Evolutionary conservation across 2,329 filamentous ascomycete species (phyloP), one percentile per base, ranked within the genome.

Genomic region (Acephala macrosclerotiorum): DNA sequence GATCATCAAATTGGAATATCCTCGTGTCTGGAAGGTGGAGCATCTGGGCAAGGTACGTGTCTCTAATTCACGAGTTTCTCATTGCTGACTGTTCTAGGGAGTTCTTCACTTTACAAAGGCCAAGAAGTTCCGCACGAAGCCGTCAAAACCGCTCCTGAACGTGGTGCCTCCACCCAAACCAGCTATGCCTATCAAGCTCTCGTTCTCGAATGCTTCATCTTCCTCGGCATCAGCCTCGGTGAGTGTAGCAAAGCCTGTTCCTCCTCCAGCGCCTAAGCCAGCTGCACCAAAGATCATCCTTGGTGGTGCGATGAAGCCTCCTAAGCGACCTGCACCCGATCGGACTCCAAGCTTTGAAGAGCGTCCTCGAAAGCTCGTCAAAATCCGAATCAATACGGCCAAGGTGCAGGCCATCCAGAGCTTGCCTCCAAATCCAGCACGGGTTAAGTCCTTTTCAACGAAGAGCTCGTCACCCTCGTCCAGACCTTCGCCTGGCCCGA

Each of bases 1-100:
- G 57, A 71, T 81, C 35, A 68, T 87, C 42, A 82, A 78, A 18
- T 74, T 87, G 64, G 79, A 80, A 61, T 80, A 81, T 62, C 84
- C 83, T 49, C 80, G 77, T 12, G 80, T 79, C 71, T 85, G 82
- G 81, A 79, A 74, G 38, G 80, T 78, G 64, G 75, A 67, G 60
- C 64, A 79, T 65, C 61, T 75, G 59, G 78, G 78, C 68, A 78
- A 77, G 72, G 78, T 80, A 73, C 66, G 73, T 71, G 51, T 53
- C 63, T 33, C 58, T 42, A n/a, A 40, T 26, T 40, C 38, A 16
- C 36, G 33, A 20, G 6, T 58, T 16, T 25, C 22, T 53, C 20
- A 40, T 35, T 45, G 33, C 55, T 67, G 57, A 61, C 40, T 12
- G 33, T 45, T 35, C 22, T 35, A 76, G 75, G 74, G 75, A 33